Conservation (phyloP, 1,284 basidiomycete genomes). For the Neonothopanus nambi region DNA sequence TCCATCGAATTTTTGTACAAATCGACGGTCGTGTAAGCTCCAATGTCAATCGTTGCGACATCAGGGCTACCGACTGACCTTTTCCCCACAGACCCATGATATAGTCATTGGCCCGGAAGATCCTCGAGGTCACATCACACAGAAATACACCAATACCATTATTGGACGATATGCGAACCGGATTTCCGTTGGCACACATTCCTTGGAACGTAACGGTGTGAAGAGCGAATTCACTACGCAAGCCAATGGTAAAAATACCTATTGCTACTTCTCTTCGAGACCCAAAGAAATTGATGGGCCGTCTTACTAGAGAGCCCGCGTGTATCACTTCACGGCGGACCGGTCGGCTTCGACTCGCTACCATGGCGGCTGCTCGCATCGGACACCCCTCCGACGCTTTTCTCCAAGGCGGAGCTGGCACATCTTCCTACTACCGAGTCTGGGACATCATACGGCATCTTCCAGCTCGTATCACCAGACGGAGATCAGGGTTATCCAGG, state of each 20-base stretch:
- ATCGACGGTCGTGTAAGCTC: constrained; percentile 57
- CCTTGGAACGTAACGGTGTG: constrained; percentile 54
- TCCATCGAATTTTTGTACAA: constrained; percentile 66
- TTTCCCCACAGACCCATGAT: constrained; percentile 66
- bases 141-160: constrained; percentile 73
- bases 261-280: not conserved
- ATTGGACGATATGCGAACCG: constrained; percentile 75
- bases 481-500: constrained; percentile 73
- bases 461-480: constrained; percentile 57
- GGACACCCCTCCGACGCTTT: constrained; percentile 49
- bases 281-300: not conserved
- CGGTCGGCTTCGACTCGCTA: constrained; percentile 59
- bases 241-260: constrained; percentile 43
- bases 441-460: constrained; percentile 47
- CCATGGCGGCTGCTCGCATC: constrained; percentile 49
- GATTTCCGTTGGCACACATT: constrained; percentile 57
- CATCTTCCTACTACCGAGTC: constrained; percentile 39
- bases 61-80: not conserved
- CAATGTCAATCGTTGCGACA: not conserved
- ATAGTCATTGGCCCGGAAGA: constrained; percentile 71
- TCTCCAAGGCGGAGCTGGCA: constrained; percentile 52
- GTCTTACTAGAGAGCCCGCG: constrained; percentile 46
- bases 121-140: constrained; percentile 53
- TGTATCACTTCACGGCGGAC: constrained; percentile 75
- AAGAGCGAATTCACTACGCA: constrained; percentile 49